phyloP scores from a whole-genome alignment of 2,329 filamentous ascomycete genomes.

The Ustilaginoidea virens region DNA sequence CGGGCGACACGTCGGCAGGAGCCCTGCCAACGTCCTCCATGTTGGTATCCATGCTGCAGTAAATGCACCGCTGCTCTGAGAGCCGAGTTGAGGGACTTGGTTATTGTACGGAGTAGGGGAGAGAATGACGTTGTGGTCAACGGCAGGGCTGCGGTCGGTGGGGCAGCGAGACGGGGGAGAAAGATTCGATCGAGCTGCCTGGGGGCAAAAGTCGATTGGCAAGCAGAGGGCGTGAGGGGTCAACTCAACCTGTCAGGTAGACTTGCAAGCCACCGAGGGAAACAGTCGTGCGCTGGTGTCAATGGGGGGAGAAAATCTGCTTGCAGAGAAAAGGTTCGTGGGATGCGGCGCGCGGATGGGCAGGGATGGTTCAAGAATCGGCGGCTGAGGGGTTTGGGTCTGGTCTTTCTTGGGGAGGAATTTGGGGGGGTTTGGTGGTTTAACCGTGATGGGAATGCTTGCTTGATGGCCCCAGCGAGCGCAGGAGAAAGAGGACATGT shows the following conservation, averaged over 20 bases:
- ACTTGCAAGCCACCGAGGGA: too few relatives aligned
- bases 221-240: conserved; percentile 1
- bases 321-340: conserved; percentile 1
- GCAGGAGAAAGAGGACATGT: too few relatives aligned
- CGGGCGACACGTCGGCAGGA: conserved; percentile 61
- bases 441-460: too few relatives aligned
- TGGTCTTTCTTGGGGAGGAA: too few relatives aligned
- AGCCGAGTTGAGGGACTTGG: conserved; percentile 8
- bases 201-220: not conserved
- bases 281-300: not conserved
- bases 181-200: not conserved
- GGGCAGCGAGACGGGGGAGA: conserved; percentile 6
- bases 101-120: conserved; percentile 11
- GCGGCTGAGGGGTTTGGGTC: conserved; percentile 1
- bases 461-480: too few relatives aligned
- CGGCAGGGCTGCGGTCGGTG: conserved; percentile 8
- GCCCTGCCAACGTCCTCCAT: conserved; percentile 96
- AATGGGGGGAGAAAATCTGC: not conserved
- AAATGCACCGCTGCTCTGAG: conserved; percentile 7
- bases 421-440: not conserved
- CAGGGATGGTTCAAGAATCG: conserved; percentile 5
- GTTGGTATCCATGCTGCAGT: conserved; percentile 69
- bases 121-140: conserved; percentile 17
- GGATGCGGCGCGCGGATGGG: conserved; percentile 2
- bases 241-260: not conserved